These are phyloP conservation scores for Arthromyces matolae DNA, from an alignment of 768 basidiomycete species.

Conservation along the genomic window DNA sequence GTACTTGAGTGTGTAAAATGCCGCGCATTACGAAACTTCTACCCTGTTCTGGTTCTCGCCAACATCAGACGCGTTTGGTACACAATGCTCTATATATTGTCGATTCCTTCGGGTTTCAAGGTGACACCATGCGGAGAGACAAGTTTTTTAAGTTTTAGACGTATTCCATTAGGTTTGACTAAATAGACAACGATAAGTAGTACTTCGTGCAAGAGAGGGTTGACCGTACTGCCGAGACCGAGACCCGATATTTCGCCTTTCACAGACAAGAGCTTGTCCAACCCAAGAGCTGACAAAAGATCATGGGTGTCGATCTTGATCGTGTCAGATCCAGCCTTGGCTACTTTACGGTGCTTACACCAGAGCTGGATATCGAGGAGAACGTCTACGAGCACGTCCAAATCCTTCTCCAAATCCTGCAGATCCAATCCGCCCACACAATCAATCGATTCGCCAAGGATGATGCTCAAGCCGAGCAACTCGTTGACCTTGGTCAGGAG, in stretches of 20 bases:
- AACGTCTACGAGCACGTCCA: slow-evolving; percentile 8
- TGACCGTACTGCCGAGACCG: slow-evolving; percentile 5
- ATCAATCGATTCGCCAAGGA: slow-evolving; percentile 7
- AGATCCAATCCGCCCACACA: slow-evolving; percentile 13
- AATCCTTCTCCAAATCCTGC: slow-evolving; percentile 7
- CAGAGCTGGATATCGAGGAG: slow-evolving; percentile 13
- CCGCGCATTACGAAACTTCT: too few relatives aligned
- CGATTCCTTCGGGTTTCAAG: not conserved
- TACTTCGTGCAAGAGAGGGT: slow-evolving; percentile 9
- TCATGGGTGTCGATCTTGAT: slow-evolving; percentile 15
- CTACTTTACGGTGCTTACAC: slow-evolving; percentile 5
- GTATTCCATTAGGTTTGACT: not conserved
- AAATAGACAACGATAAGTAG: slow-evolving; percentile 2
- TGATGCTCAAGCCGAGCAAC: slow-evolving; percentile 5
- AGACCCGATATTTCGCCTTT: slow-evolving; percentile 12
- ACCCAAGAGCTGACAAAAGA: slow-evolving; percentile 15
- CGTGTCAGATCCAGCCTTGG: not conserved
- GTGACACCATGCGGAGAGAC: not conserved
- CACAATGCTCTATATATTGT: not conserved
- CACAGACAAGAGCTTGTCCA: slow-evolving; percentile 8
- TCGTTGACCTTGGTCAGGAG: slow-evolving; percentile 9
- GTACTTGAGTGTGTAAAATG: too few relatives aligned
- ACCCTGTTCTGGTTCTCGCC: not conserved
- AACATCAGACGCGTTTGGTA: not conserved
- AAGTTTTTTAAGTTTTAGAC: not conserved